Conservation (phyloP, 2,329 filamentous ascomycete species). For the Exophiala aquamarina region DNA sequence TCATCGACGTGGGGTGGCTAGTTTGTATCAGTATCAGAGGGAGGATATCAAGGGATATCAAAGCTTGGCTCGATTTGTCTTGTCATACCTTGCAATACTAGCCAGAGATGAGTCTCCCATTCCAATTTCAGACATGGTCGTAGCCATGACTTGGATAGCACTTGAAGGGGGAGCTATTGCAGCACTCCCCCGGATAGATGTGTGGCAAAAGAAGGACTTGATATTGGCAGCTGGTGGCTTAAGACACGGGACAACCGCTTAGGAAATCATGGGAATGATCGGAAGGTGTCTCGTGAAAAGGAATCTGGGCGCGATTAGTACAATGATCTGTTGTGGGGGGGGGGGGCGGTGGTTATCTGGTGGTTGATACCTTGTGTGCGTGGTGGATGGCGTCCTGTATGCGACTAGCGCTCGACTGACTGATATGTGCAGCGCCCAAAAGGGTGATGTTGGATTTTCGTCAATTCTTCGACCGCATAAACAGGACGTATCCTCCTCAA, state of each 20-base stretch:
- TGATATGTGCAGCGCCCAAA: neutral
- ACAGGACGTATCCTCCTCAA: slow-evolving; percentile 2
- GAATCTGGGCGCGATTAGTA: slow-evolving; percentile 14
- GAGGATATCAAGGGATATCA: neutral
- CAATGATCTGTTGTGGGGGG: neutral
- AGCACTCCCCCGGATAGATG: slow-evolving; percentile 17
- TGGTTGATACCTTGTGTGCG: slow-evolving; percentile 12
- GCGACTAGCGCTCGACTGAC: no score
- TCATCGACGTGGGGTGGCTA: slow-evolving; percentile 8
- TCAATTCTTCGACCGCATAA: neutral
- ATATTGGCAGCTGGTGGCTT: slow-evolving; percentile 16
- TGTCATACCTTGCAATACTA: slow-evolving; percentile 18
- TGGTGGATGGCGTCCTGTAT: no score
- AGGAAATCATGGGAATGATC: slow-evolving; percentile 17
- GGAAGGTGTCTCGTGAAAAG: slow-evolving; percentile 9
- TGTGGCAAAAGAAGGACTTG: slow-evolving; percentile 15
- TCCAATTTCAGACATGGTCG: slow-evolving; percentile 11
- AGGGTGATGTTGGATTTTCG: slow-evolving; percentile 5
- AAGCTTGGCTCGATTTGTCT: slow-evolving; percentile 1
- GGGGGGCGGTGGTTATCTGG: neutral
- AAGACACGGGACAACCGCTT: slow-evolving; percentile 10
- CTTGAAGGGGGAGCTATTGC: slow-evolving; percentile 17
- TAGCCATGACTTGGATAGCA: slow-evolving; percentile 13
- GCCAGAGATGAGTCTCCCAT: slow-evolving; percentile 10
- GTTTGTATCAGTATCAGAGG: slow-evolving; percentile 17